phyloP scores from a whole-genome alignment of 2,329 filamentous ascomycete genomes.

The Exserohilum turcica region DNA sequence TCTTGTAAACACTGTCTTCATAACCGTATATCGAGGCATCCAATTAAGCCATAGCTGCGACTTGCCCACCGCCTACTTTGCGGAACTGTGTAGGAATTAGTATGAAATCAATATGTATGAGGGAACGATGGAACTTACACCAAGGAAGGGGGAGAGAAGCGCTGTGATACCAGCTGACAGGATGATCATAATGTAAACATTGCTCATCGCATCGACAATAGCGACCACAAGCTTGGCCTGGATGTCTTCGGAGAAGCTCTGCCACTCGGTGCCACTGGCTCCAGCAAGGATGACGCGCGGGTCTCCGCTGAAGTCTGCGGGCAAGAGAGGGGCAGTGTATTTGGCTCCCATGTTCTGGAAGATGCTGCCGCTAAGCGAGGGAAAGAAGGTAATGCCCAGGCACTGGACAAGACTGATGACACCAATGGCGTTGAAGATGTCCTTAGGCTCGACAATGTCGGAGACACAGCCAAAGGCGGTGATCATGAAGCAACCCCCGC shows the following conservation, averaged over 20 bases:
- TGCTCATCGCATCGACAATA: conserved; percentile 8
- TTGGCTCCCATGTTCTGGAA: conserved; percentile 7
- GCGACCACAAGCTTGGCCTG: conserved; percentile 1
- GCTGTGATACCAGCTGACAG: background rate
- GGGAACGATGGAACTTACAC: background rate
- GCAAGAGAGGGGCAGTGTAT: conserved; percentile 1
- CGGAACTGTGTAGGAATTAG: background rate
- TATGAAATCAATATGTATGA: background rate
- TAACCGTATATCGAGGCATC: background rate
- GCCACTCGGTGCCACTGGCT: background rate
- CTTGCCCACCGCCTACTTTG: background rate
- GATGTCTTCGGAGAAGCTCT: background rate
- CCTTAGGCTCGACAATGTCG: conserved; percentile 11
- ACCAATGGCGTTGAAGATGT: conserved; percentile 16
- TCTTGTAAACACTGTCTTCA: too few relatives aligned
- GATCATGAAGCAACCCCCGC: conserved; percentile 22
- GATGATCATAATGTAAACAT: conserved; percentile 9
- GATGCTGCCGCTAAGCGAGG: conserved; percentile 2
- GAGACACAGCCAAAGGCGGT: conserved; percentile 19
- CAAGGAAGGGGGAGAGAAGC: background rate
- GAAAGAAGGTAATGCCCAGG: conserved; percentile 13
- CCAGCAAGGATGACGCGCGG: conserved; percentile 3
- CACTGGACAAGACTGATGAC: conserved; percentile 23
- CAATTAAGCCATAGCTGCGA: background rate
- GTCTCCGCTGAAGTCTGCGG: conserved; percentile 1